A percentile compares a stretch with the other conserved stretches of the same genome.
These are phyloP conservation scores for Diaporthe amygdali DNA, from an alignment of 2,329 filamentous ascomycete genomes.

Conservation along the genomic window DNA sequence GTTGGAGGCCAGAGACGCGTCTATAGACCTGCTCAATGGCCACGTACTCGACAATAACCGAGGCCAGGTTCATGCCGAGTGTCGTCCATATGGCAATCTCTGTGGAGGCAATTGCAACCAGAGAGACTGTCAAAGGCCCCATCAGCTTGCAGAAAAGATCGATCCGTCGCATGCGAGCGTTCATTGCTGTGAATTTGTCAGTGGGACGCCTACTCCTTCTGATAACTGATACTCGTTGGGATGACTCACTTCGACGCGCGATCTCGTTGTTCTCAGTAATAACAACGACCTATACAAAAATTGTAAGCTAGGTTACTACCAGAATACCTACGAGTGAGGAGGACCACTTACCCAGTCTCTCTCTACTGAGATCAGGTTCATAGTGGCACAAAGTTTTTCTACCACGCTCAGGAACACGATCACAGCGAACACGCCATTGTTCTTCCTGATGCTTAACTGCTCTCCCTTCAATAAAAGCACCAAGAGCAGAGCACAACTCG, in stretches of 20 bases:
- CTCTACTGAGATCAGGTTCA: constrained; percentile 73
- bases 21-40: constrained; percentile 48
- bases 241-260: constrained; percentile 28
- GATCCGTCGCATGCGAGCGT: constrained; percentile 62
- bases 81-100: constrained; percentile 50
- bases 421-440: constrained; percentile 36
- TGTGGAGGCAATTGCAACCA: constrained; percentile 52
- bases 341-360: constrained; percentile 65
- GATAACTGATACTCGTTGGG: no score
- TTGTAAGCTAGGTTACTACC: not conserved
- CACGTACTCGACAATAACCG: constrained; percentile 54
- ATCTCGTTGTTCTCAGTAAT: constrained; percentile 47
- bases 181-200: constrained; percentile 41
- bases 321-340: no score
- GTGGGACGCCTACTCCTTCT: rapidly evolving
- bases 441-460: constrained; percentile 36
- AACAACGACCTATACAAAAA: constrained; percentile 48
- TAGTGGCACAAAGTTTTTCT: constrained; percentile 67
- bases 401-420: constrained; percentile 64
- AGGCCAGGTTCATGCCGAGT: constrained; percentile 51
- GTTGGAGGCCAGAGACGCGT: constrained; percentile 28
- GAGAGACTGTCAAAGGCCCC: constrained; percentile 56
- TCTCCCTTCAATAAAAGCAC: constrained; percentile 31
- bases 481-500: constrained; percentile 53
- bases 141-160: constrained; percentile 63